Percentiles rank a stretch among this genome's conserved stretches.
phyloP scores from a whole-genome alignment of 2,329 filamentous ascomycete species.

The Fusarium staphyleae region DNA sequence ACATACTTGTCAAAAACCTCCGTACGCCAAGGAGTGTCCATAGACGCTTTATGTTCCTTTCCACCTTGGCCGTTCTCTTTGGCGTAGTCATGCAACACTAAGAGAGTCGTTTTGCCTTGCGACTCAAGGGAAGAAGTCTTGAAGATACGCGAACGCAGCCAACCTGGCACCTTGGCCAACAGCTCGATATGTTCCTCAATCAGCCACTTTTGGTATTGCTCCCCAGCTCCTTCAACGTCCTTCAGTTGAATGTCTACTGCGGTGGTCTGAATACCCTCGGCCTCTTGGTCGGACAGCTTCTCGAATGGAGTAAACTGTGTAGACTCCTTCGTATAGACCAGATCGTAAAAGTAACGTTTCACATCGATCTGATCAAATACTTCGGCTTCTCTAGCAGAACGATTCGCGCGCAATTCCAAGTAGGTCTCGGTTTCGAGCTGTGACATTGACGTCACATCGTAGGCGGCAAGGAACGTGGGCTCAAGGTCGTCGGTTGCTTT shows the following conservation, averaged over 20 bases:
- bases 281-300: slow-evolving; percentile 63
- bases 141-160: slow-evolving; percentile 76
- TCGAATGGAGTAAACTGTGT: slow-evolving; percentile 67
- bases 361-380: slow-evolving; percentile 68
- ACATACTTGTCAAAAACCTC: slow-evolving; percentile 67
- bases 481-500: slow-evolving; percentile 66
- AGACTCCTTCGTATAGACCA: slow-evolving; percentile 63
- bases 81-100: slow-evolving; percentile 77
- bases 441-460: slow-evolving; percentile 80
- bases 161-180: slow-evolving; percentile 77
- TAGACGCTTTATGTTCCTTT: slow-evolving; percentile 68
- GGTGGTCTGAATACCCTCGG: slow-evolving; percentile 67
- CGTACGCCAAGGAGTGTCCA: slow-evolving; percentile 66
- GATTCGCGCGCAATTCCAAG: slow-evolving; percentile 65
- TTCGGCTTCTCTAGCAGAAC: slow-evolving; percentile 60
- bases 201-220: slow-evolving; percentile 72
- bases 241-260: slow-evolving; percentile 66
- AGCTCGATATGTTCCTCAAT: slow-evolving; percentile 76
- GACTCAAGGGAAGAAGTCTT: slow-evolving; percentile 70
- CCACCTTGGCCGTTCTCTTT: slow-evolving; percentile 71
- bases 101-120: slow-evolving; percentile 57
- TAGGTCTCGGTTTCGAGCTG: slow-evolving; percentile 76
- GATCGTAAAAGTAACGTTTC: slow-evolving; percentile 73
- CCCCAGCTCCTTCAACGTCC: slow-evolving; percentile 55
- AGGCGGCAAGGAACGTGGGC: slow-evolving; percentile 79